A percentile compares a stretch with the other conserved stretches of the same genome.
Evolutionary conservation across 1,284 basidiomycete species (phyloP).

Genomic region (Tilletia setariae): DNA sequence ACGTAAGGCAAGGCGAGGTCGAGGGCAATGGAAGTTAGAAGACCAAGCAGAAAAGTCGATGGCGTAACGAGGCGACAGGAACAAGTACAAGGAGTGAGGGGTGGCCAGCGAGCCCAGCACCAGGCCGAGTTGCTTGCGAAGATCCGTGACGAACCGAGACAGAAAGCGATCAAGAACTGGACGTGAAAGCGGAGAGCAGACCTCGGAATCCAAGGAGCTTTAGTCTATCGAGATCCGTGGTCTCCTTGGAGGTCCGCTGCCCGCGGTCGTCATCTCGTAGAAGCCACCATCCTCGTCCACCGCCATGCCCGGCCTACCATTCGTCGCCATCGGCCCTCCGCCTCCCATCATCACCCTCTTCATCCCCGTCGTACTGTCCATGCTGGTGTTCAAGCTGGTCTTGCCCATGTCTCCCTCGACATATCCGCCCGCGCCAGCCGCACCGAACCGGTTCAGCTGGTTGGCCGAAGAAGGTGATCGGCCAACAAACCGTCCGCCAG

Average conservation of each 20-base stretch:
- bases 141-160: no score
- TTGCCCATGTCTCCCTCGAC: neutral
- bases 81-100: no score
- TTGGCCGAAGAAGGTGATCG: neutral
- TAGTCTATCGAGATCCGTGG: constrained; percentile 12
- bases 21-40: no score
- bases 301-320: neutral
- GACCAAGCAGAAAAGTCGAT: no score
- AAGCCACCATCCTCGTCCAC: neutral
- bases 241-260: neutral
- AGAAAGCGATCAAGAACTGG: no score
- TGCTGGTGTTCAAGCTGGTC: constrained; percentile 9
- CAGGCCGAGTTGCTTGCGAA: no score
- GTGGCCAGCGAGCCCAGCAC: no score
- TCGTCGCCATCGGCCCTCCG: neutral
- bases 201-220: neutral
- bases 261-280: neutral
- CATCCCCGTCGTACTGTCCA: constrained; percentile 14
- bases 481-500: neutral
- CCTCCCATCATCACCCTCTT: constrained; percentile 15
- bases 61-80: no score
- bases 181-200: no score
- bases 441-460: constrained; percentile 5
- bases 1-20: no score
- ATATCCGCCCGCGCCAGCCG: neutral